Percentiles rank a stretch among this genome's conserved stretches.
phyloP scores from a whole-genome alignment of 2,329 filamentous ascomycete genomes.

The Colletotrichum cordylinicola region DNA sequence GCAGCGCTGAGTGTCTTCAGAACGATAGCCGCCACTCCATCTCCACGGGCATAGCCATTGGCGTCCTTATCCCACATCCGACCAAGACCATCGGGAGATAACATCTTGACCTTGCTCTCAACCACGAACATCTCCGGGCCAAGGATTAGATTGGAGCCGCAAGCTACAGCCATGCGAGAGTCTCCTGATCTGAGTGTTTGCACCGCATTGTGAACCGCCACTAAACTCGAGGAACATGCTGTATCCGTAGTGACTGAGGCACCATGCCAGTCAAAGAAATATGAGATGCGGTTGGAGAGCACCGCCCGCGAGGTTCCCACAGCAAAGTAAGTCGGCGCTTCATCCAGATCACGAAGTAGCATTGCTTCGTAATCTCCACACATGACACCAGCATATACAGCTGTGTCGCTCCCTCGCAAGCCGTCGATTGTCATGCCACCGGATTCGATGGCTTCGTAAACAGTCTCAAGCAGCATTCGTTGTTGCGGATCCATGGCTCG shows the following conservation, averaged over 20 bases:
- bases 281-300: conserved; percentile 44
- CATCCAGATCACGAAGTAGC: neutral
- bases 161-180: conserved; percentile 29
- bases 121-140: conserved; percentile 8
- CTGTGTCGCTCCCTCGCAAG: neutral
- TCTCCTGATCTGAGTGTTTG: conserved; percentile 39
- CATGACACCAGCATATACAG: neutral
- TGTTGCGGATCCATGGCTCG: conserved; percentile 38
- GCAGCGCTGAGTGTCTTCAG: conserved; percentile 53
- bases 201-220: conserved; percentile 45
- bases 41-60: conserved; percentile 58
- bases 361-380: neutral
- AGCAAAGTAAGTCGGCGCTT: neutral
- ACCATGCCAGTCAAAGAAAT: conserved; percentile 44
- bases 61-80: conserved; percentile 49
- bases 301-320: conserved; percentile 34
- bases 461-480: conserved; percentile 35
- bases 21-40: conserved; percentile 52
- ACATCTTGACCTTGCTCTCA: conserved; percentile 20
- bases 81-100: conserved; percentile 28
- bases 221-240: conserved; percentile 48
- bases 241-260: conserved; percentile 48
- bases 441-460: conserved; percentile 36
- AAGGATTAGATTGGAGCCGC: conserved; percentile 29
- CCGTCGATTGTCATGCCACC: conserved; percentile 17